These are phyloP conservation scores for Stevia rebaudiana DNA, from an alignment of 140 eudicot genomes.

Conservation along the genomic window DNA sequence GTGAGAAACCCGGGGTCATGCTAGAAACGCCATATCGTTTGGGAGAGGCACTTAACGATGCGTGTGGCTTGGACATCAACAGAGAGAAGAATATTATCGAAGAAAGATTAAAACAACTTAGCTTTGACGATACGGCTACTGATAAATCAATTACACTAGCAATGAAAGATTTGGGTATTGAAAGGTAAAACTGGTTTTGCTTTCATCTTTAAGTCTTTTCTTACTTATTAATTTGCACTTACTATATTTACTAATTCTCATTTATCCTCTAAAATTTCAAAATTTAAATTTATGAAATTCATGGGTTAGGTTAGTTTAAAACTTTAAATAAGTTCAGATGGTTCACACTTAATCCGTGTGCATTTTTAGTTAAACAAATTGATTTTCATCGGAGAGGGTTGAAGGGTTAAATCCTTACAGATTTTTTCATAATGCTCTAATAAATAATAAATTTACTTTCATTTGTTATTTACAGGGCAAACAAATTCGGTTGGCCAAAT, in stretches of 20 bases:
- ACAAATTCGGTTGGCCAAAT: slow-evolving; percentile 52
- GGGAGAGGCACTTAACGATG: slow-evolving; percentile 34
- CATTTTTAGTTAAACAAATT: not conserved
- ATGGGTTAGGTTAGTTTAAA: no score
- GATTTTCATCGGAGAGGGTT: no score
- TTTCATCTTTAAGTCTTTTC: not conserved
- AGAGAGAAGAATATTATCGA: slow-evolving; percentile 33
- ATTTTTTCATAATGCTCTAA: no score
- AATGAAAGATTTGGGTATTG: slow-evolving; percentile 39
- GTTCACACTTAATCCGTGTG: not conserved
- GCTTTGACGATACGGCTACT: slow-evolving; percentile 14
- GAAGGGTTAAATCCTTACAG: no score
- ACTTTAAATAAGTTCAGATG: not conserved
- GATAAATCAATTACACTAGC: slow-evolving; percentile 16
- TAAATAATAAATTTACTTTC: no score
- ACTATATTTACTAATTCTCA: no score
- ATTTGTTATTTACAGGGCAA: slow-evolving; percentile 26
- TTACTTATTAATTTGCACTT: not conserved
- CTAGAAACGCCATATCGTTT: slow-evolving; percentile 28
- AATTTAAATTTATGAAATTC: not conserved
- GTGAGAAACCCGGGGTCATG: slow-evolving; percentile 34
- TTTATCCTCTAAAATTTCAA: not conserved
- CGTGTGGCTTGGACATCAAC: slow-evolving; percentile 26
- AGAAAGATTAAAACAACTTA: slow-evolving; percentile 27
- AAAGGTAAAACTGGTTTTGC: slow-evolving; percentile 16